These are phyloP conservation scores for Blastobotrys aristatus DNA, from an alignment of 1,139 yeast genomes.

Conservation along the genomic window DNA sequence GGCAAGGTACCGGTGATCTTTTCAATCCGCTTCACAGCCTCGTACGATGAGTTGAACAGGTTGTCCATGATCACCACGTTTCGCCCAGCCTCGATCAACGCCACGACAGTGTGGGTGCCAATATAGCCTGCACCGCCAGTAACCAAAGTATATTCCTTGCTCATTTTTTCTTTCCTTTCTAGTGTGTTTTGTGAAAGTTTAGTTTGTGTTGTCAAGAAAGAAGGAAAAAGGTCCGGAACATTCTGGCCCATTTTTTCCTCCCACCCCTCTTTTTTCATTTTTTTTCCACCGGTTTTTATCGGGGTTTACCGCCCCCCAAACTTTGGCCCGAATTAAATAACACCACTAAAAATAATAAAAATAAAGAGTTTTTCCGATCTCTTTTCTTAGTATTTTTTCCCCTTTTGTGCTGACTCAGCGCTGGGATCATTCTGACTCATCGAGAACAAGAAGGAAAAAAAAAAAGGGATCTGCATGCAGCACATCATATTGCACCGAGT, in stretches of 20 bases:
- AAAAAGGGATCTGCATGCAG: too few relatives aligned
- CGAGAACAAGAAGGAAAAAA: too few relatives aligned
- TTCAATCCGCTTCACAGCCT: constrained; percentile 64
- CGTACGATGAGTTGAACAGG: constrained; percentile 61
- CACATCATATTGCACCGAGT: too few relatives aligned
- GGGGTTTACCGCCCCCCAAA: too few relatives aligned
- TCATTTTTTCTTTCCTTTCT: neutral
- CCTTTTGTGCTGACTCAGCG: too few relatives aligned
- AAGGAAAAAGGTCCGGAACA: neutral
- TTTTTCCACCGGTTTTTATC: too few relatives aligned
- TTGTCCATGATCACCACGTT: constrained; percentile 71
- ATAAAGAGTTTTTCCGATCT: too few relatives aligned
- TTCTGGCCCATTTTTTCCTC: neutral
- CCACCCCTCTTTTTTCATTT: too few relatives aligned
- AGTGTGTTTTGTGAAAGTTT: neutral
- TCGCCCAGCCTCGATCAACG: constrained; percentile 58
- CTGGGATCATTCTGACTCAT: too few relatives aligned
- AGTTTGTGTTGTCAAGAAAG: neutral
- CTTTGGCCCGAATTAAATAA: too few relatives aligned
- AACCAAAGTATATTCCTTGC: constrained; percentile 46
- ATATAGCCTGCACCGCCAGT: constrained; percentile 90
- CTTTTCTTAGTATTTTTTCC: too few relatives aligned
- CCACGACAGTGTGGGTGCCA: constrained; percentile 76
- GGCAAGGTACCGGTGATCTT: constrained; percentile 45
- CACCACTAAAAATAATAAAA: too few relatives aligned